Evolutionary conservation across 83 land plant genomes (phyloP), one percentile per base, ranked within the genome.

Genomic region (Thuja plicata): DNA sequence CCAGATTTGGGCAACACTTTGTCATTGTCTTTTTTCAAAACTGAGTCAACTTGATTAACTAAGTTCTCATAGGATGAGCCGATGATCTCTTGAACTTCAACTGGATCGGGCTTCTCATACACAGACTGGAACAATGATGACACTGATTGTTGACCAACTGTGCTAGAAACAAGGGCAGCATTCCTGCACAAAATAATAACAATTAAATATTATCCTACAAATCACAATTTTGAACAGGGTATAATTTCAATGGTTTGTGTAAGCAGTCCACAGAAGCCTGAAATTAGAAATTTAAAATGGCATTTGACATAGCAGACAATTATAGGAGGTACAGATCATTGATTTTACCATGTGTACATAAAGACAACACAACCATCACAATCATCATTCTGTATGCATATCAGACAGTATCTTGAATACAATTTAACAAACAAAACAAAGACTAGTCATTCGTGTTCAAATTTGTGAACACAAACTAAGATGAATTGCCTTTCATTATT

Each of bases 1-100:
- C 62, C 87, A 46, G 82, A 27, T 32, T 89, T 57, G 19, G 76
- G 80, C 62, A 71, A 1, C 79, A 88, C 1, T 54, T 34, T 73
- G 38, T 45, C 73, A 12, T 46, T 88, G 13, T 76, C 45, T 40
- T 85, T 12, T 35, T 91, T 57, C 84, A 88, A 19, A 11, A 87
- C n/a, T 21, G 89, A 88, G 43, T 90, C 91, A 60, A 89, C 62
- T 88, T 87, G 90, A 50, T n/a, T 17, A 24, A 82, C 54, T 46
- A 40, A 45, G 30, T 16, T 82, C 85, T 41, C 85, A 82, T 19
- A 41, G 52, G 85, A 45, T 46, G 46, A 45, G 9, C 50, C 50
- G 5, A 27, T 32, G 10, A 30, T 27, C 85, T 8, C 85, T 43
- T 21, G 54, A 27, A 45, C 50, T 82, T 41, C 85, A 27, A 82